Conservation (phyloP, 164 flowering plant genomes). For the Vitis rupestris region DNA sequence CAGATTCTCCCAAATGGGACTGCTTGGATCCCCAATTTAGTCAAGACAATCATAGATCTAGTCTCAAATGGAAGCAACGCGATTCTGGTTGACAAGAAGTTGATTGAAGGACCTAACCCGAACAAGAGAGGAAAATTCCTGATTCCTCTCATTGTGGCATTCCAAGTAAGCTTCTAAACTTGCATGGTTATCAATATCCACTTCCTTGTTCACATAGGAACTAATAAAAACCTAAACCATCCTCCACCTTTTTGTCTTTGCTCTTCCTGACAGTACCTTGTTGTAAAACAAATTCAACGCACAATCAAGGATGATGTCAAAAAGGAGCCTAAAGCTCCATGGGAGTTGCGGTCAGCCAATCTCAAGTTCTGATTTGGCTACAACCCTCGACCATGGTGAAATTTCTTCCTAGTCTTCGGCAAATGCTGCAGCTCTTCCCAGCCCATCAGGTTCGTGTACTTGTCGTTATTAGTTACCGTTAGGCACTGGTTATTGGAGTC, state of each 20-base stretch:
- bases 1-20: constrained; percentile 89
- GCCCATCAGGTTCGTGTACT: too few relatives aligned
- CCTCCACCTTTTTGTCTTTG: constrained; percentile 1
- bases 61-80: constrained; percentile 66
- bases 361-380: too few relatives aligned
- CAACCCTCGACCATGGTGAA: too few relatives aligned
- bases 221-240: not conserved
- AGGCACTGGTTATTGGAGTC: too few relatives aligned
- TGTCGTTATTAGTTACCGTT: too few relatives aligned
- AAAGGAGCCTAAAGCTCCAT: constrained; percentile 43
- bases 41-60: constrained; percentile 56
- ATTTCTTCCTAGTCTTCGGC: too few relatives aligned
- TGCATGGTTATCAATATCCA: not conserved
- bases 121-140: constrained; percentile 65
- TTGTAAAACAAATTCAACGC: constrained; percentile 50
- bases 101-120: constrained; percentile 90
- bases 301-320: constrained; percentile 57
- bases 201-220: too few relatives aligned
- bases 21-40: constrained; percentile 82
- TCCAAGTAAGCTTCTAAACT: constrained; percentile 52
- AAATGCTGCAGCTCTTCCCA: too few relatives aligned
- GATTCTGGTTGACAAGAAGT: constrained; percentile 73
- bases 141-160: constrained; percentile 67
- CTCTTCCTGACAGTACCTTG: constrained; percentile 50
- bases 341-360: constrained; percentile 42